Base-by-base conservation (phyloP, 306 rosid genomes). In the Nissolia schottii region DNA sequence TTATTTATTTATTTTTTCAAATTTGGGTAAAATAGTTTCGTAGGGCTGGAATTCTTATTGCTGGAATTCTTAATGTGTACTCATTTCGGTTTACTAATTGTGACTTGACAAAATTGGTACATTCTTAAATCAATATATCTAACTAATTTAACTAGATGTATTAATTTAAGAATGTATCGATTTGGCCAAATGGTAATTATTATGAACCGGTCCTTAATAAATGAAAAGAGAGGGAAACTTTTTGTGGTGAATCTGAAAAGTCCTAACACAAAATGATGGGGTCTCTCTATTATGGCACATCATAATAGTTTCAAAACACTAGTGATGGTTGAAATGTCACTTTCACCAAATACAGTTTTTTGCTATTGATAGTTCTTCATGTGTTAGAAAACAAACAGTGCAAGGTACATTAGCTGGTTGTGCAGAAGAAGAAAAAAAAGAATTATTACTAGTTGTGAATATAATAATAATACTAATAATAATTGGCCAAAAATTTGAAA, bases 401-500 rank as follows among this genome's bases (percentile, higher is more conserved):
- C 48, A 49, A 49, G 20, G 46, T n/a, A 10, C 22, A 20, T 15
- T 23, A 29, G 58, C 6, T 60, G 60, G 29, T 19, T 58, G 67
- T 24, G 41, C 79, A 54, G 79, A 62, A 25, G n/a, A n/a, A n/a
- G n/a, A n/a, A n/a, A n/a, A n/a, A n/a, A n/a, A n/a, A n/a, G 43
- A 50, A n/a, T 40, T 32, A 68, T 37, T 24, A 15, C 38, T 6
- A 7, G 13, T 66, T 66, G 59, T 9, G 13, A 27, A 28, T 12
- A 13, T 11, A 40, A n/a, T n/a, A n/a, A n/a, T n/a, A n/a, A n/a
- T n/a, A n/a, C n/a, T n/a, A n/a, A n/a, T n/a, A n/a, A 25, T 11
- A 31, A 45, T 45, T 38, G 70, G 61, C 43, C 18, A 15, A 71
- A 65, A 71, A 7, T 41, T 81, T 84, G 79, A 78, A 80, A 34